Base-by-base conservation (phyloP, 495 filamentous ascomycete species). In the Elaphomyces granulatus region DNA sequence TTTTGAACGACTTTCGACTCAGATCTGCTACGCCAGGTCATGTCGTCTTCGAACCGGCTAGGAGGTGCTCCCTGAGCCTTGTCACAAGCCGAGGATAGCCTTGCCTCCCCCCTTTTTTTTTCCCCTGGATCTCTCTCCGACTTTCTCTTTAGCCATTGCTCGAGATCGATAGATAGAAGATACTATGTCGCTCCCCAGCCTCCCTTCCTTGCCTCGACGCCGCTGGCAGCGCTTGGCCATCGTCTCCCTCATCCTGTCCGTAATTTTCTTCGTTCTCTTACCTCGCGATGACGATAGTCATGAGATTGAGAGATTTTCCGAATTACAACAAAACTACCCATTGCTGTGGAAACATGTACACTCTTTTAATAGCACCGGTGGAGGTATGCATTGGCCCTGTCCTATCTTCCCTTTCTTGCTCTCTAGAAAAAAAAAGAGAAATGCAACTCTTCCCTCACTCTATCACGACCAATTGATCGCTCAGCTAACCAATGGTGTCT, bases 311-410 rank as follows among this genome's bases (percentile, higher is more conserved):
- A 18, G n/a, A 21, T 20, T 9, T 9, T 6, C 31, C 40, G 34
- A 43, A 1, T 18, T 37, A 20, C 14, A 37, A 20, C 10, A 17
- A 26, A 23, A 19, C 30, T 26, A 43, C 20, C 41, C 41, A 6
- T 37, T 43, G 32, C 18, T 43, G 20, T 43, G 41, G 41, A 38
- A 43, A 36, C 41, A 43, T 23, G 33, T 43, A 32, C 35, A 43
- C 15, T 20, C 7, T 14, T 37, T 34, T 4, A 38, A 28, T 33
- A 18, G 36, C 4, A 21, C 20, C 15, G 35, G 41, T 15, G 41
- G 41, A 43, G 41, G 41, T 43, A 43, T 6, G 37, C 14, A 28
- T 28, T 28, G 23, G 23, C 6, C 6, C 6, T 28, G 6, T 28
- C 23, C 6, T 28, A 28, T 12, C 23, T 6, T 28, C 6, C 37